Percentiles rank a stretch among this genome's conserved stretches.
phyloP scores from a whole-genome alignment of 2,329 filamentous ascomycete species.

The Torrubiellomyces zombiae region DNA sequence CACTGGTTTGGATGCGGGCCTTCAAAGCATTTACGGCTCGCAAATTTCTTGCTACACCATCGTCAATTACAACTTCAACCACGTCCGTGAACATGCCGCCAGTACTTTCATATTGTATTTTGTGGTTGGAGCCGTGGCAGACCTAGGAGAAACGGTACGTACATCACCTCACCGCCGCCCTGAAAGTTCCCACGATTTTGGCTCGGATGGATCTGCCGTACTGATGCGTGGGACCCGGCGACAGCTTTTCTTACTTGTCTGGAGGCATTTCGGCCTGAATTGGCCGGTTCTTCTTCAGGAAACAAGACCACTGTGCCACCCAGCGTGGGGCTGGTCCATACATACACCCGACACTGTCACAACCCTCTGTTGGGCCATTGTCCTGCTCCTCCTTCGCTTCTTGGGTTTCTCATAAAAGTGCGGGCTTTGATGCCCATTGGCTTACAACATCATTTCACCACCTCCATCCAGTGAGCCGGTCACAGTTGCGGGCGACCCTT shows the following conservation, averaged over 20 bases:
- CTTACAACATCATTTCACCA: too few species aligned
- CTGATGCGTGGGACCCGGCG: not conserved
- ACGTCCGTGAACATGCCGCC: not conserved
- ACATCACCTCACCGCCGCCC: not conserved
- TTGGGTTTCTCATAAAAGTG: too few species aligned
- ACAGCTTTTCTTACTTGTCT: slow-evolving; percentile 1
- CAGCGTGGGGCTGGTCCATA: not conserved
- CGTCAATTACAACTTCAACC: not conserved
- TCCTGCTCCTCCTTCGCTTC: too few species aligned
- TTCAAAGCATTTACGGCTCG: not conserved
- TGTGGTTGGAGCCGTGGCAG: not conserved
- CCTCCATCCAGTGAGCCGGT: too few species aligned
- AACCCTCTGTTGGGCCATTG: too few species aligned
- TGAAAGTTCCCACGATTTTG: not conserved
- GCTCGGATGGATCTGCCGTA: not conserved
- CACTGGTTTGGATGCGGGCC: not conserved
- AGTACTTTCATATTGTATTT: slow-evolving; percentile 1
- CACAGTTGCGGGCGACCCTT: too few species aligned
- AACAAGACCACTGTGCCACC: not conserved
- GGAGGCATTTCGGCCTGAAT: not conserved
- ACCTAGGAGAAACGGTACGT: slow-evolving; percentile 1
- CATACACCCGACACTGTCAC: too few species aligned
- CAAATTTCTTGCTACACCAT: not conserved
- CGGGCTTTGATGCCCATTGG: too few species aligned
- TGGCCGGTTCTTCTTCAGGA: slow-evolving; percentile 1